These are phyloP conservation scores for Diaporthe citriasiana DNA, from an alignment of 2,329 filamentous ascomycete species.

Conservation along the genomic window DNA sequence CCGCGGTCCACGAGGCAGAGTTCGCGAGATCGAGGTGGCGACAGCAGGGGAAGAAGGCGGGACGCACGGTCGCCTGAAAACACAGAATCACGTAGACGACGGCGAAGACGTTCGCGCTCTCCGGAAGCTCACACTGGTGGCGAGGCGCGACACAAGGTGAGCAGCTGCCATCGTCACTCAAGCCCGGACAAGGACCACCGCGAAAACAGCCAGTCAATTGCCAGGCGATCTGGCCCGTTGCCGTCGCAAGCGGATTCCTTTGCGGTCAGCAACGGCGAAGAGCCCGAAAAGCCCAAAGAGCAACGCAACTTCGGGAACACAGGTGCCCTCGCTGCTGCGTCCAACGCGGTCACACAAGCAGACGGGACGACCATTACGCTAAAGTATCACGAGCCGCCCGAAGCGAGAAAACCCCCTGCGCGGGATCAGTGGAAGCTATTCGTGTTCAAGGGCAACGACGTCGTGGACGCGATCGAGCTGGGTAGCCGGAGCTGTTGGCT, in stretches of 20 bases:
- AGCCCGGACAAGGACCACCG: not conserved
- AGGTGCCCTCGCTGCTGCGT: constrained; percentile 87
- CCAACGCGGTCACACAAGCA: constrained; percentile 81
- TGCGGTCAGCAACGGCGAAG: constrained; percentile 65
- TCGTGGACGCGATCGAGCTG: constrained; percentile 86
- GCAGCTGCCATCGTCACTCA: constrained; percentile 3
- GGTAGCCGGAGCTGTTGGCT: constrained; percentile 88
- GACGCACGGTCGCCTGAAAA: constrained; percentile 30
- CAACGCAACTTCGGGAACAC: constrained; percentile 89
- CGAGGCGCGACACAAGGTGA: not conserved
- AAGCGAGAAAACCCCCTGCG: constrained; percentile 87
- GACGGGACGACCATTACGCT: constrained; percentile 83
- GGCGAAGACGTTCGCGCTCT: constrained; percentile 18
- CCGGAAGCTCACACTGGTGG: not conserved
- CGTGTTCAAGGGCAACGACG: constrained; percentile 87
- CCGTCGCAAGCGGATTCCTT: constrained; percentile 74
- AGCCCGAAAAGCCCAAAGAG: constrained; percentile 76
- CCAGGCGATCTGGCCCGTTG: constrained; percentile 62
- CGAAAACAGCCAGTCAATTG: constrained; percentile 27
- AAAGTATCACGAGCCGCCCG: constrained; percentile 96
- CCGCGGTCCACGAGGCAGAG: constrained; percentile 21
- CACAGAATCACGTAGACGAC: constrained; percentile 23
- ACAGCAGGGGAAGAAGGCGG: constrained; percentile 22
- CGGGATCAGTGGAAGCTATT: constrained; percentile 90
- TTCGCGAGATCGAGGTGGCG: constrained; percentile 25